Conservation (phyloP, 768 basidiomycete species). For the Pulveroboletus frians region DNA sequence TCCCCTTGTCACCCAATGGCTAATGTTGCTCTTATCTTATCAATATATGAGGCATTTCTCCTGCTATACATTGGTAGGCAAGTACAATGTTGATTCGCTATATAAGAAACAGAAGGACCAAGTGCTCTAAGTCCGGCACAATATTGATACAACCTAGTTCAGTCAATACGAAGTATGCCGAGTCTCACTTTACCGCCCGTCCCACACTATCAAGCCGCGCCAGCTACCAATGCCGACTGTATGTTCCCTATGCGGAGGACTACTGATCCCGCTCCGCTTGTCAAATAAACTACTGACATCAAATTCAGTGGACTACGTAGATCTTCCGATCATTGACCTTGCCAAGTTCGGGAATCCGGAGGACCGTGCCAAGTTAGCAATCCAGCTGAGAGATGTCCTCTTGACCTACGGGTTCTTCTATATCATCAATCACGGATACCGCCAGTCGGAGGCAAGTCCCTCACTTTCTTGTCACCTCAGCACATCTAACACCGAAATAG, state of each 20-base stretch:
- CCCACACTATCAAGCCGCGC: conserved; percentile 36
- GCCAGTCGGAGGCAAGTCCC: conserved; percentile 32
- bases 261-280: not conserved
- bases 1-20: too few species aligned
- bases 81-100: too few species aligned
- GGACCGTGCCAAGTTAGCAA: conserved; percentile 35
- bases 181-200: conserved; percentile 28
- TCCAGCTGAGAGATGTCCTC: conserved; percentile 44
- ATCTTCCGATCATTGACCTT: conserved; percentile 50
- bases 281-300: conserved; percentile 1
- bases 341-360: conserved; percentile 36
- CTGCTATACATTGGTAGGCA: too few species aligned
- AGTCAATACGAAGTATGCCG: conserved; percentile 23
- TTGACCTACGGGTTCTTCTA: conserved; percentile 40
- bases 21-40: too few species aligned
- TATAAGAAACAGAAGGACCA: not conserved
- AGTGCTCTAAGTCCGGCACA: not conserved
- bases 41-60: too few species aligned
- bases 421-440: conserved; percentile 36
- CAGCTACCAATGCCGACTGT: conserved; percentile 34
- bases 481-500: conserved; percentile 33
- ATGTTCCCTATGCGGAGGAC: conserved; percentile 7
- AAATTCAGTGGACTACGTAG: conserved; percentile 43
- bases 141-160: not conserved
- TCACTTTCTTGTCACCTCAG: not conserved